Percentiles rank a stretch among this genome's conserved stretches.
Conservation (phyloP, 768 basidiomycete species). For the Steccherinum ochraceum region DNA sequence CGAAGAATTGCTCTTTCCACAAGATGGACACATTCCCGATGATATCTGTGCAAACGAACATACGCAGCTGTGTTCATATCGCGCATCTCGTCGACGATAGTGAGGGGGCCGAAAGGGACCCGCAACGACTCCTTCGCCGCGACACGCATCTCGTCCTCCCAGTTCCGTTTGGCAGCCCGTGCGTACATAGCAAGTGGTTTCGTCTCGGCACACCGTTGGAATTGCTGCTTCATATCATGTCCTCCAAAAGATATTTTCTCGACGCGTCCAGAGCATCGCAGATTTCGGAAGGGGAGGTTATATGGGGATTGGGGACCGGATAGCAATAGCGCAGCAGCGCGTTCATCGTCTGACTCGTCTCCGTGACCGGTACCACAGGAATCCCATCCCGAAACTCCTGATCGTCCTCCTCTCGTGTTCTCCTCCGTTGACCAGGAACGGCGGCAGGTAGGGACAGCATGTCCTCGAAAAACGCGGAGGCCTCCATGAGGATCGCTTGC, state of each 20-base stretch:
- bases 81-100: background rate
- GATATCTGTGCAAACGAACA: background rate
- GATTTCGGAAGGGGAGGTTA: background rate
- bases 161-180: background rate
- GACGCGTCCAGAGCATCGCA: background rate
- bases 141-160: background rate
- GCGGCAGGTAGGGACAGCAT: slow-evolving; percentile 14
- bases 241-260: slow-evolving; percentile 1
- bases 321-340: background rate
- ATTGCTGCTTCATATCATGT: background rate
- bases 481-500: slow-evolving; percentile 8
- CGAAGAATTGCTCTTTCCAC: too few relatives aligned
- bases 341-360: background rate
- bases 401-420: background rate
- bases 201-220: background rate
- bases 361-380: background rate
- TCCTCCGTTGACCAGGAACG: background rate
- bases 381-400: too few relatives aligned
- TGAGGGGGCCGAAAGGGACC: background rate
- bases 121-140: background rate
- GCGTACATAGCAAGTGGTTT: background rate
- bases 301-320: background rate
- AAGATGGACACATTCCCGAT: background rate
- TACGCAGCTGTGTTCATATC: background rate
- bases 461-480: slow-evolving; percentile 10